Evolutionary conservation across 164 flowering plant genomes (phyloP).

Genomic region (Nymphaea thermarum): DNA sequence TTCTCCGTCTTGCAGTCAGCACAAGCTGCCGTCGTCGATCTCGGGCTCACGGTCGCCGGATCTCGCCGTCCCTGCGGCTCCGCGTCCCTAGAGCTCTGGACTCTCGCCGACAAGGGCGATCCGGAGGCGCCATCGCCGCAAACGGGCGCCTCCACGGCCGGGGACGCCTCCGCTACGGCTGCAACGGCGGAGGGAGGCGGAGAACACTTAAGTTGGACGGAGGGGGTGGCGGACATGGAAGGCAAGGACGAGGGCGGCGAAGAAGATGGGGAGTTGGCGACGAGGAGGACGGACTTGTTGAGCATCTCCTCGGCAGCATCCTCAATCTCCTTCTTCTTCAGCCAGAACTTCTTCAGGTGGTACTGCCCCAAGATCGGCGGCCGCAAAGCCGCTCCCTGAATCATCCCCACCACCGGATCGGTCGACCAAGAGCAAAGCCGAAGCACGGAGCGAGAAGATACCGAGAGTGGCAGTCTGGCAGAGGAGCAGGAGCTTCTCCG

Average conservation of each 20-base stretch:
- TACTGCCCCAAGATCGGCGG: not conserved
- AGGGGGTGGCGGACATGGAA: not conserved
- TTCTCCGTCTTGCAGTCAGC: constrained; percentile 34
- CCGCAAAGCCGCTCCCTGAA: not conserved
- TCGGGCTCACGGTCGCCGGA: not conserved
- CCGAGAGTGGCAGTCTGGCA: no score
- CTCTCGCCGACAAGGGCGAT: not conserved
- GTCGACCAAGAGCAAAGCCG: no score
- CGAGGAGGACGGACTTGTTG: not conserved
- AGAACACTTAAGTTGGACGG: not conserved
- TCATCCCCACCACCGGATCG: not conserved
- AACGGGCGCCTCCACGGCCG: not conserved
- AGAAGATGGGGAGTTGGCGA: not conserved
- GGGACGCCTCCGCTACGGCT: not conserved
- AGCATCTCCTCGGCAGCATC: not conserved
- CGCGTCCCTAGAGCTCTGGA: not conserved
- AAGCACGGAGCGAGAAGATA: no score
- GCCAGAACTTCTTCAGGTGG: not conserved
- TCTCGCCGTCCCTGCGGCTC: not conserved
- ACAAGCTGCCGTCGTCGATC: constrained; percentile 13
- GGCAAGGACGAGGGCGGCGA: not conserved
- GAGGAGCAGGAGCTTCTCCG: no score
- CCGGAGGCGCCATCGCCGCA: not conserved
- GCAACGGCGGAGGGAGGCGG: no score
- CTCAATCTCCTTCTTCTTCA: not conserved